A percentile compares a stretch with the other conserved stretches of the same genome.
Evolutionary conservation across 139 green algal species (phyloP).

Genomic region (Chlorella sp.): DNA sequence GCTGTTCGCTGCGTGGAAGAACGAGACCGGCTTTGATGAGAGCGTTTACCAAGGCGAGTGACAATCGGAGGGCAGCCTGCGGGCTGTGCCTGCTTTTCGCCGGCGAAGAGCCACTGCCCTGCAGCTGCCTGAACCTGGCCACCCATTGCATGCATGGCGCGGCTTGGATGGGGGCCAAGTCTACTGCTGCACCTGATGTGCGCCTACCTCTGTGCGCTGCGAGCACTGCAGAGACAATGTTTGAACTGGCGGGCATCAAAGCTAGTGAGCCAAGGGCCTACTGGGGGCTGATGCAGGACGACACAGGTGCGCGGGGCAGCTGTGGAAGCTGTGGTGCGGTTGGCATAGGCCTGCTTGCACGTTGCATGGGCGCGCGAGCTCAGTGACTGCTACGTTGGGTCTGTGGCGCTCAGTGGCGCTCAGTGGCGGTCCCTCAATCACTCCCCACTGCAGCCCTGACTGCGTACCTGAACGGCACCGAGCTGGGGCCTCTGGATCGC

Average conservation of each 20-base stretch:
- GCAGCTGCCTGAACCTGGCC: too few species aligned
- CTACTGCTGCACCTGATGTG: background rate
- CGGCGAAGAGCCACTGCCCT: too few species aligned
- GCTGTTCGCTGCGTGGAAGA: slow-evolving; percentile 11
- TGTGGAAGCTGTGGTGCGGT: too few species aligned
- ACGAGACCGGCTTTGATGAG: slow-evolving; percentile 34
- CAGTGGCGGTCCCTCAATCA: background rate
- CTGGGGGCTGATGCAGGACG: slow-evolving; percentile 12
- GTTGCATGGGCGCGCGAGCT: background rate
- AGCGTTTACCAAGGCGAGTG: background rate
- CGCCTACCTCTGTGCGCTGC: too few species aligned
- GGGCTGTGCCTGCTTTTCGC: too few species aligned
- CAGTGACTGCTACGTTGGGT: background rate
- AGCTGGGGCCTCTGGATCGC: slow-evolving; percentile 12
- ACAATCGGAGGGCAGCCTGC: too few species aligned
- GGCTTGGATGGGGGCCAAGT: too few species aligned
- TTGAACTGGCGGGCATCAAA: background rate
- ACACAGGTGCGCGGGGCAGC: background rate
- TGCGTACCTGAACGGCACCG: background rate
- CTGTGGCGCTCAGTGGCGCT: background rate
- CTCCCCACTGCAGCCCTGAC: slow-evolving; percentile 12
- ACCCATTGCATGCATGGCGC: too few species aligned
- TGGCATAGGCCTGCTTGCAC: background rate
- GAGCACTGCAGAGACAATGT: background rate
- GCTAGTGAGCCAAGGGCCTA: background rate